Conservation (phyloP, 805 yeast genomes). For the Candida maesae region DNA sequence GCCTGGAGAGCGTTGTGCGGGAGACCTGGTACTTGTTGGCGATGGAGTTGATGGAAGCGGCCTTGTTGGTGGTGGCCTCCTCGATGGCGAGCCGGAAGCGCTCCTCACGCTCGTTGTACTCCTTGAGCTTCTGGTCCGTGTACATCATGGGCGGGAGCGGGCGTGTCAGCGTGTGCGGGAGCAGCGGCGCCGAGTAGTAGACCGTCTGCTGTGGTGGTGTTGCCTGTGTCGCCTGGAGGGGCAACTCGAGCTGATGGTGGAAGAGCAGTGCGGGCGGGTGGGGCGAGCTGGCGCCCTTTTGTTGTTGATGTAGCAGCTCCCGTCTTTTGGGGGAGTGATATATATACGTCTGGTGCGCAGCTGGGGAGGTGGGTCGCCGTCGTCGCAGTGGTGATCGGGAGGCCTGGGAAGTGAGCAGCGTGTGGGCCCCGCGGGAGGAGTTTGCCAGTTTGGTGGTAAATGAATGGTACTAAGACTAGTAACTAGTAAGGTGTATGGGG, state of each 20-base stretch:
- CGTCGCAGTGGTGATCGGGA: background rate
- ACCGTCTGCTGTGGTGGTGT: background rate
- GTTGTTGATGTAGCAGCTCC: background rate
- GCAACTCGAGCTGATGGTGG: background rate
- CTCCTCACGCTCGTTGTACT: slow-evolving; percentile 29
- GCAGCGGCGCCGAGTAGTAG: slow-evolving; percentile 6
- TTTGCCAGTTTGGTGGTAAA: no score
- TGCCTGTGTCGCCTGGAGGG: slow-evolving; percentile 1
- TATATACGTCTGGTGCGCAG: background rate
- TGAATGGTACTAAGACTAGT: no score
- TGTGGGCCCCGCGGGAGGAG: background rate
- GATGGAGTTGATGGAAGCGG: slow-evolving; percentile 28
- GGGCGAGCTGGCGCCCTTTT: background rate
- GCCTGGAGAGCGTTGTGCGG: slow-evolving; percentile 27
- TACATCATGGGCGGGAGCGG: slow-evolving; percentile 18
- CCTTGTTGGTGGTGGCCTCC: slow-evolving; percentile 25
- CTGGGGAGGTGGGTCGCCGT: background rate
- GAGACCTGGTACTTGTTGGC: slow-evolving; percentile 28
- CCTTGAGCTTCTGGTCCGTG: slow-evolving; percentile 27
- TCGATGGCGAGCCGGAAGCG: slow-evolving; percentile 27
- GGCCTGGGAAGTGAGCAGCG: slow-evolving; percentile 1
- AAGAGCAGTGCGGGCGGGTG: background rate
- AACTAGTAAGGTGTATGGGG: no score
- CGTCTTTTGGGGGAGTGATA: background rate
- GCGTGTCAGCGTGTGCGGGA: slow-evolving; percentile 10